Conservation (phyloP, 2,329 filamentous ascomycete species). For the Trichoderma atroviride region DNA sequence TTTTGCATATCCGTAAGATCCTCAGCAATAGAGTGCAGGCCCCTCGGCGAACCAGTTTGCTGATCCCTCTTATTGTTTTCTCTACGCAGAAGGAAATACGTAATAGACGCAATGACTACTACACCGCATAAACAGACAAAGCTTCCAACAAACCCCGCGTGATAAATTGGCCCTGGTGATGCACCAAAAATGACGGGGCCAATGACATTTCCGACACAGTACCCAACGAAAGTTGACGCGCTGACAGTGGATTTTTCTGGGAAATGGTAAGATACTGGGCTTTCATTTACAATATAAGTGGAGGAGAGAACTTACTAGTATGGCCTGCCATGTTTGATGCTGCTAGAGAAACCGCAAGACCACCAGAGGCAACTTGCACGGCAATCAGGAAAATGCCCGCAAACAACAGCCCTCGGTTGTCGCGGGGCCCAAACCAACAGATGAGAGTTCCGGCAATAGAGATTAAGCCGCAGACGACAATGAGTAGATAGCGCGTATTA, state of each 20-base stretch:
- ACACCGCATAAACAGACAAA: constrained; percentile 8
- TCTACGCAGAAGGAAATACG: background rate
- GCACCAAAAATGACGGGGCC: constrained; percentile 1
- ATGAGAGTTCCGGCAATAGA: constrained; percentile 4
- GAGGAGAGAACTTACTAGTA: background rate
- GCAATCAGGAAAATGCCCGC: constrained; percentile 5
- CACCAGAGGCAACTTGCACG: constrained; percentile 9
- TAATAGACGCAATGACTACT: constrained; percentile 2
- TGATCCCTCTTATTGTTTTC: constrained; percentile 1
- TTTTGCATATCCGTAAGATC: constrained; percentile 12
- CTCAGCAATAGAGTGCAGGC: background rate
- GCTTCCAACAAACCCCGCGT: background rate
- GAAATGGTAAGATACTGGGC: background rate
- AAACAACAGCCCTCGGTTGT: constrained; percentile 4
- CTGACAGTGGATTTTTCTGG: constrained; percentile 14
- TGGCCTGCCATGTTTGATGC: constrained; percentile 13
- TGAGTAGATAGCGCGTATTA: constrained; percentile 3
- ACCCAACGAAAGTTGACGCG: constrained; percentile 8
- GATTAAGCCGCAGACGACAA: constrained; percentile 1
- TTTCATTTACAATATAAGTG: background rate
- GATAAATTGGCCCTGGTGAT: background rate
- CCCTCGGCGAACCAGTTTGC: background rate
- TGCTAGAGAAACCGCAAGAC: constrained; percentile 7
- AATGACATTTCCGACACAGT: constrained; percentile 13
- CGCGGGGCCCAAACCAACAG: constrained; percentile 3